A percentile compares a stretch with the other conserved stretches of the same genome.
Evolutionary conservation across 805 yeast genomes (phyloP).

Genomic region (Teunomyces cretensis): DNA sequence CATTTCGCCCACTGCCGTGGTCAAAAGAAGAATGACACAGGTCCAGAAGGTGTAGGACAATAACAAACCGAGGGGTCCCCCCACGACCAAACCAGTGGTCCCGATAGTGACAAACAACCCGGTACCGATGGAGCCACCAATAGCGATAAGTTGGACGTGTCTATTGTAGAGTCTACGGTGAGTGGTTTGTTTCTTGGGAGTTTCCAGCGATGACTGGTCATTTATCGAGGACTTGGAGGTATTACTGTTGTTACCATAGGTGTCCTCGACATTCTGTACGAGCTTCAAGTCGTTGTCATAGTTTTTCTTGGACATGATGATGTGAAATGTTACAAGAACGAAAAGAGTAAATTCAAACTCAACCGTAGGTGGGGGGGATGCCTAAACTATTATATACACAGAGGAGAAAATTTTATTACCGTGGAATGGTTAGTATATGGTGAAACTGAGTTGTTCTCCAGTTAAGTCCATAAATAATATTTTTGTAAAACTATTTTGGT

Average conservation of each 20-base stretch:
- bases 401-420: not conserved
- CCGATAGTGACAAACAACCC: slow-evolving; percentile 40
- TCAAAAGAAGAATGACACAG: slow-evolving; percentile 27
- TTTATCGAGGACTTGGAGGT: slow-evolving; percentile 5
- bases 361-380: not conserved
- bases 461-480: not conserved
- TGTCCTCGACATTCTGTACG: slow-evolving; percentile 1
- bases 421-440: not conserved
- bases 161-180: slow-evolving; percentile 57
- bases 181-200: slow-evolving; percentile 11
- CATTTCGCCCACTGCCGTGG: slow-evolving; percentile 40
- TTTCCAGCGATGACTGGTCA: slow-evolving; percentile 4
- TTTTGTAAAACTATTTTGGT: too few species aligned
- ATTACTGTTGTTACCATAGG: slow-evolving; percentile 1
- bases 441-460: not conserved
- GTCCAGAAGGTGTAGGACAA: slow-evolving; percentile 36
- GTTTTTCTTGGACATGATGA: not conserved
- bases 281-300: not conserved
- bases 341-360: not conserved
- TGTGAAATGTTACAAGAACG: not conserved
- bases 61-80: slow-evolving; percentile 37
- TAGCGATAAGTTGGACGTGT: slow-evolving; percentile 76
- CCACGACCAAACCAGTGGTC: slow-evolving; percentile 24
- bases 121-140: slow-evolving; percentile 55
- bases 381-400: not conserved